Evolutionary conservation across 768 basidiomycete species (phyloP).

Genomic region (Plicaturopsis crispa): DNA sequence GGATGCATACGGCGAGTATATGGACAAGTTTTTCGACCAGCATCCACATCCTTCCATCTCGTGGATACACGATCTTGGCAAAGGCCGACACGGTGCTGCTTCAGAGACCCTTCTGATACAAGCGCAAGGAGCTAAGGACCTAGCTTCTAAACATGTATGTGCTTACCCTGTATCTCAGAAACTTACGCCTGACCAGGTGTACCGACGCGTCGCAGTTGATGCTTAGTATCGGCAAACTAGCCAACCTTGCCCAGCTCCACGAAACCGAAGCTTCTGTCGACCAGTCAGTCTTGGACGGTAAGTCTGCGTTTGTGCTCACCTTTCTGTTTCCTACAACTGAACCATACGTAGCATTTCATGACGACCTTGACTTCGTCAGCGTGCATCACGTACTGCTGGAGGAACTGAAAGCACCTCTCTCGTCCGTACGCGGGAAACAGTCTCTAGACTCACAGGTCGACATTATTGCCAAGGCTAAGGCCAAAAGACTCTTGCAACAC

Average conservation of each 20-base stretch:
- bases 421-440: constrained; percentile 45
- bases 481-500: too few species aligned
- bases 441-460: constrained; percentile 66
- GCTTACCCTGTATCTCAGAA: constrained; percentile 1
- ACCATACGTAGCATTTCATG: constrained; percentile 60
- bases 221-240: constrained; percentile 86
- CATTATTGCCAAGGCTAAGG: constrained; percentile 48
- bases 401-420: constrained; percentile 48
- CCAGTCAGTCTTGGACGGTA: constrained; percentile 51
- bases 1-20: constrained; percentile 46
- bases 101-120: constrained; percentile 58
- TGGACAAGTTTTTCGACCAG: constrained; percentile 67
- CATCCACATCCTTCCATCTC: constrained; percentile 55
- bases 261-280: constrained; percentile 40
- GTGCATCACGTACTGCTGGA: constrained; percentile 67
- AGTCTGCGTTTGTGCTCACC: constrained; percentile 8
- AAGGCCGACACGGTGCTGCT: constrained; percentile 57
- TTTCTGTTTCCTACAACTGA: neutral
- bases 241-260: constrained; percentile 58
- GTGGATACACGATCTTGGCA: constrained; percentile 85
- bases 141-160: constrained; percentile 75
- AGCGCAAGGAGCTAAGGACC: constrained; percentile 43
- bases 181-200: constrained; percentile 1
- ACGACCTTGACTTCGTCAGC: constrained; percentile 79
- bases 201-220: constrained; percentile 50